A percentile compares a stretch with the other conserved stretches of the same genome.
Evolutionary conservation across 345 rosid species (phyloP).

Genomic region (Jatropha curcas): DNA sequence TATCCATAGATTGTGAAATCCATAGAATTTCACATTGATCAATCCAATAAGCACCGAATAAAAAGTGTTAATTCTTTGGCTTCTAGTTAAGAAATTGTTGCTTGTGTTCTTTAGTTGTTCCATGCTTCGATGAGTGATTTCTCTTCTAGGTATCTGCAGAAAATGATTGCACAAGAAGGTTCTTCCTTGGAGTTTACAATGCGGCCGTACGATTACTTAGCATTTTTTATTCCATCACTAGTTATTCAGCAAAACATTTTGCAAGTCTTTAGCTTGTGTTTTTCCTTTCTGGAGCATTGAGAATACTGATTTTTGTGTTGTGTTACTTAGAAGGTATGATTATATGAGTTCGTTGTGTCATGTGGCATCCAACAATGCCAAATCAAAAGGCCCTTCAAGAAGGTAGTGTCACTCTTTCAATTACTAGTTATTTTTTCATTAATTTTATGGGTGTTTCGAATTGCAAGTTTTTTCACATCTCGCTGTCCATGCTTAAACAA

Average conservation of each 20-base stretch:
- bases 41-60: no score
- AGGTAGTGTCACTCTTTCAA: constrained; percentile 41
- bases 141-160: constrained; percentile 53
- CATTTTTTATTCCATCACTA: constrained; percentile 13
- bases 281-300: not conserved
- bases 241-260: not conserved
- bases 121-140: constrained; percentile 69
- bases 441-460: not conserved
- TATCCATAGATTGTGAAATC: no score
- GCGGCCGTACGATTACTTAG: constrained; percentile 54
- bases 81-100: no score
- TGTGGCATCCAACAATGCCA: constrained; percentile 39
- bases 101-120: no score
- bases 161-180: constrained; percentile 55
- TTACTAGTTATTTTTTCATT: constrained; percentile 2
- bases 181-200: constrained; percentile 63
- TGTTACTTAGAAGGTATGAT: constrained; percentile 51
- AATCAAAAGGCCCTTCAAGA: constrained; percentile 43
- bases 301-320: constrained; percentile 11
- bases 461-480: not conserved
- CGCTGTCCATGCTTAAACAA: not conserved
- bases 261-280: constrained; percentile 8
- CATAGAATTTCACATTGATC: no score
- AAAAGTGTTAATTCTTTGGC: no score
- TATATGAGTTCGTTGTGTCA: constrained; percentile 72